A percentile compares a stretch with the other conserved stretches of the same genome.
Conservation (phyloP, 371 early-diverging fungal species). For the Actinomortierella ambigua region DNA sequence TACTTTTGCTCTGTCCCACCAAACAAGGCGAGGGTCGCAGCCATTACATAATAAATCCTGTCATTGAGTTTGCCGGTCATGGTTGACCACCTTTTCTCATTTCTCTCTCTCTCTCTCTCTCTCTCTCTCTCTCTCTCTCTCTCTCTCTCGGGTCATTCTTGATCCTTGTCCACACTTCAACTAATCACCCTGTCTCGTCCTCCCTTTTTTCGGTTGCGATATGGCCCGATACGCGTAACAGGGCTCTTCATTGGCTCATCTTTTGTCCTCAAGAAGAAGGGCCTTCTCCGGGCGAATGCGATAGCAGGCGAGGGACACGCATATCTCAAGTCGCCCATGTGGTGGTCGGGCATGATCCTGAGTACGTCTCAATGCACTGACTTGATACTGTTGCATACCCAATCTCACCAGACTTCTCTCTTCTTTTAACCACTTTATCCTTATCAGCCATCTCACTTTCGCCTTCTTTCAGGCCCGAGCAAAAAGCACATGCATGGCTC, state of each 20-base stretch:
- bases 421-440: too few relatives aligned
- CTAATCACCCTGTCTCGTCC: too few relatives aligned
- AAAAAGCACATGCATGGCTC: too few relatives aligned
- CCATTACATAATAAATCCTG: too few relatives aligned
- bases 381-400: background rate
- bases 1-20: too few relatives aligned
- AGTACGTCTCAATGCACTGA: slow-evolving; percentile 50
- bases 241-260: slow-evolving; percentile 88
- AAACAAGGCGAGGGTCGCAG: too few relatives aligned
- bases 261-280: slow-evolving; percentile 95
- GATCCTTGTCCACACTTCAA: too few relatives aligned
- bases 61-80: too few relatives aligned
- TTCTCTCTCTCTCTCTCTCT: background rate
- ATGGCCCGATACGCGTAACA: slow-evolving; percentile 25
- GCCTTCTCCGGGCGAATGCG: slow-evolving; percentile 75
- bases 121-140: background rate
- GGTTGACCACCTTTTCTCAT: too few relatives aligned
- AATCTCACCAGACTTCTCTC: background rate
- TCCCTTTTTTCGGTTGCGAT: background rate
- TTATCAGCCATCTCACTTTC: background rate
- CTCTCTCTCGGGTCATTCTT: background rate
- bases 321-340: slow-evolving; percentile 84
- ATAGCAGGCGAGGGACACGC: slow-evolving; percentile 82
- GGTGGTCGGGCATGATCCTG: slow-evolving; percentile 94
- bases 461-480: too few relatives aligned